These are phyloP conservation scores for Radiomyces spectabilis DNA, from an alignment of 192 early-diverging fungal genomes.

Conservation along the genomic window DNA sequence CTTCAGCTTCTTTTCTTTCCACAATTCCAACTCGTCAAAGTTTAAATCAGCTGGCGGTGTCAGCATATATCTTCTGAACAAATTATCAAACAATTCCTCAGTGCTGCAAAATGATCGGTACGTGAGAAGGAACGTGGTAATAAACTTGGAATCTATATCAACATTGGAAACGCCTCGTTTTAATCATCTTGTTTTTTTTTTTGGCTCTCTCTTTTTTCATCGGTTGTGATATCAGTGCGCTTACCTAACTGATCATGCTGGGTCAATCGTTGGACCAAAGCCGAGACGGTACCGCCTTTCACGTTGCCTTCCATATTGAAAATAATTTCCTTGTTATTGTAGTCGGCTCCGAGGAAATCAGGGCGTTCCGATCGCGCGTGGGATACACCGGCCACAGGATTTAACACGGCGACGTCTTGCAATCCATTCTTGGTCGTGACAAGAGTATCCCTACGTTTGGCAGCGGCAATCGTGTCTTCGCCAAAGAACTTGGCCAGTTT, in stretches of 20 bases:
- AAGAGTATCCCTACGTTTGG: constrained; percentile 6
- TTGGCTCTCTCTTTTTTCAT: background rate
- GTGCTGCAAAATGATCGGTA: constrained; percentile 86
- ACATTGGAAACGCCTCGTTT: too few relatives aligned
- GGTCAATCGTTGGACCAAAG: constrained; percentile 73
- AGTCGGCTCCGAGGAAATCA: constrained; percentile 64
- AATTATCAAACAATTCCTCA: constrained; percentile 66
- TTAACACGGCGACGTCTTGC: too few relatives aligned
- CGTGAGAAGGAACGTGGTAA: constrained; percentile 80
- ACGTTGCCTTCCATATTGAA: constrained; percentile 75
- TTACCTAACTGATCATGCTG: constrained; percentile 62
- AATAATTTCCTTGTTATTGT: constrained; percentile 51
- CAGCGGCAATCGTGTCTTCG: constrained; percentile 30
- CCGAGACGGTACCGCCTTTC: constrained; percentile 73
- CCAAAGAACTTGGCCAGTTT: constrained; percentile 58
- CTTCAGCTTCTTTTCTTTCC: constrained; percentile 81
- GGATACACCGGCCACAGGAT: constrained; percentile 27
- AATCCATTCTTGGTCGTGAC: background rate
- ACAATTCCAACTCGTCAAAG: constrained; percentile 60
- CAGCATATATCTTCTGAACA: constrained; percentile 71
- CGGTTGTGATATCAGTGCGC: too few relatives aligned
- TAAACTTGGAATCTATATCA: constrained; percentile 66
- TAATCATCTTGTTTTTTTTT: too few relatives aligned
- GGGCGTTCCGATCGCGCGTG: constrained; percentile 31
- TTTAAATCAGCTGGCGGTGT: constrained; percentile 58